These are phyloP conservation scores for Spirogloea muscicola DNA, from an alignment of 139 green algal species.

Conservation along the genomic window DNA sequence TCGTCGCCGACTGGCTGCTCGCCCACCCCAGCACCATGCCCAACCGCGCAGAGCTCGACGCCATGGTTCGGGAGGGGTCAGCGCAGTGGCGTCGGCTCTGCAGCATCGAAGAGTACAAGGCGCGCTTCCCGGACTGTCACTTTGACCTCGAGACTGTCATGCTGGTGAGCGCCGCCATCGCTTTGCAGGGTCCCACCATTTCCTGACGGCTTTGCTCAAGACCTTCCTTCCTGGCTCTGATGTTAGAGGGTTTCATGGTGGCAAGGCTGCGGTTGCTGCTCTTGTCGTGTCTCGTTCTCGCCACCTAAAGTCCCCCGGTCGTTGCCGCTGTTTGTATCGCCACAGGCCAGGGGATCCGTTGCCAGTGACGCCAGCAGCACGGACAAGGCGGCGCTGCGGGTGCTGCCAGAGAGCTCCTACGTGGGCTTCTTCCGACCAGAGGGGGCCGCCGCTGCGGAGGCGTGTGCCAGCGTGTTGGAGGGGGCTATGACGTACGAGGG, in stretches of 20 bases:
- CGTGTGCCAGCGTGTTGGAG: constrained; percentile 3
- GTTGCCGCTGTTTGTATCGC: no score
- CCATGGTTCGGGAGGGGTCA: constrained; percentile 29
- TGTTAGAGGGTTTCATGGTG: no score
- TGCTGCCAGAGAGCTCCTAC: constrained; percentile 13
- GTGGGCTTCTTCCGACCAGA: constrained; percentile 41
- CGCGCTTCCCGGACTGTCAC: constrained; percentile 34
- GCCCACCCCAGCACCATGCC: constrained; percentile 19
- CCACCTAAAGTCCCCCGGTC: no score
- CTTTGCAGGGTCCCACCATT: no score
- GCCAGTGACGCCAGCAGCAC: no score
- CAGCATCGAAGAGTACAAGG: constrained; percentile 20
- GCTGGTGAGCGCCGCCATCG: no score
- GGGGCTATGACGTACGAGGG: constrained; percentile 32
- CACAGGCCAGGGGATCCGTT: no score
- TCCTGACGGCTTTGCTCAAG: no score
- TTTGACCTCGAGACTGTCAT: constrained; percentile 46
- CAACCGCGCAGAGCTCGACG: constrained; percentile 21
- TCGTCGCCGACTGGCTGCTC: constrained; percentile 43
- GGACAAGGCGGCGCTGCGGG: neutral
- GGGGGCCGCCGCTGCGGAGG: neutral
- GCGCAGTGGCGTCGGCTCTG: constrained; percentile 33
- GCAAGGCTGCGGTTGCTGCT: no score
- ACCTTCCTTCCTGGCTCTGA: no score
- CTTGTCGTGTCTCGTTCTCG: no score